A percentile compares a stretch with the other conserved stretches of the same genome.
phyloP scores from a whole-genome alignment of 2,329 filamentous ascomycete genomes.

The Akanthomyces dipterigenus region DNA sequence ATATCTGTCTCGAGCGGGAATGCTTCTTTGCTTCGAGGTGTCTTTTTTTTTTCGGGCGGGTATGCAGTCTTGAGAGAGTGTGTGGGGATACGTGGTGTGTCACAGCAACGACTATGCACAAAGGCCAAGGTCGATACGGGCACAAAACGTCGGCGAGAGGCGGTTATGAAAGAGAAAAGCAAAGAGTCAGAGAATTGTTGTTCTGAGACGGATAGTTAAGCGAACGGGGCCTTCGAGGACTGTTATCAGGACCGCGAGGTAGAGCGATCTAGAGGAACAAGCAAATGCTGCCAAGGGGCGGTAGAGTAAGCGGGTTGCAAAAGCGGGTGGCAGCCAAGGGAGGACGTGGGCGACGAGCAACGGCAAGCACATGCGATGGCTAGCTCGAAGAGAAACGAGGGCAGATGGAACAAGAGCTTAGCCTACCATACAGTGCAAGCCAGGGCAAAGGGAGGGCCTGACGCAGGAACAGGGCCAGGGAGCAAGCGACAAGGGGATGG shows the following conservation, averaged over 20 bases:
- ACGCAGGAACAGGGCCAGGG: constrained; percentile 2
- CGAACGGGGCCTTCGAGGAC: not conserved
- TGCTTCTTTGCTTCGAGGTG: not conserved
- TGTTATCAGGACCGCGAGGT: constrained; percentile 8
- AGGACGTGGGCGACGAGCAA: constrained; percentile 1
- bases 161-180: not conserved
- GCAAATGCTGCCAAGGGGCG: constrained; percentile 4
- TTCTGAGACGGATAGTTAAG: not conserved
- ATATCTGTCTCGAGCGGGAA: constrained; percentile 6
- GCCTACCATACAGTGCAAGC: constrained; percentile 7
- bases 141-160: not conserved
- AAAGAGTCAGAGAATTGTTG: not conserved
- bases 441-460: constrained; percentile 3
- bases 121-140: not conserved
- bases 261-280: not conserved
- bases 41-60: constrained; percentile 10
- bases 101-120: constrained; percentile 12
- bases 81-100: constrained; percentile 11
- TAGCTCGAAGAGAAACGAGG: not conserved
- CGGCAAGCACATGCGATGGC: not conserved
- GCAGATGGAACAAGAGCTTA: not conserved
- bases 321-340: constrained; percentile 8
- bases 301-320: constrained; percentile 3
- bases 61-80: constrained; percentile 5
- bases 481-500: not conserved